Conservation (phyloP, 495 filamentous ascomycete genomes). For the Aspergillus kassunensis region DNA sequence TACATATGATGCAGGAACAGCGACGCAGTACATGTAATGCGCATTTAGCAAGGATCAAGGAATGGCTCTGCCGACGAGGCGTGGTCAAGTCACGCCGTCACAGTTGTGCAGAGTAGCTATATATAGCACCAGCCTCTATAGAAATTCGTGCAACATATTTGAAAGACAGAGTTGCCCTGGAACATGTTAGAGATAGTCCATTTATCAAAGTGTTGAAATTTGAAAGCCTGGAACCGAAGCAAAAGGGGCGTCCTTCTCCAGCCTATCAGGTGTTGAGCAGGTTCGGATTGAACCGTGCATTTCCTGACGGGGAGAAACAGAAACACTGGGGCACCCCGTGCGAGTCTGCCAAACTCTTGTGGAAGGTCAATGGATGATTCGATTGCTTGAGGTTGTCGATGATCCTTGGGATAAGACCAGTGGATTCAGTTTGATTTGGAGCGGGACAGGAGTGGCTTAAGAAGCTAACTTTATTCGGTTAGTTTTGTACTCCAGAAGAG, state of each 20-base stretch:
- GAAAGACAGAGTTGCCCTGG: neutral
- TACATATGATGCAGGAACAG: neutral
- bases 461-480: slow-evolving; percentile 2
- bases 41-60: neutral
- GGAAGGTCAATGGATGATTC: no score
- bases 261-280: neutral
- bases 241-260: neutral
- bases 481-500: no score
- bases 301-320: neutral
- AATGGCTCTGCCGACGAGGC: no score
- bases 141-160: neutral
- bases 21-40: neutral
- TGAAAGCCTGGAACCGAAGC: no score
- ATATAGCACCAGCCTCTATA: neutral
- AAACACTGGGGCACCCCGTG: no score
- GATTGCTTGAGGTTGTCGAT: no score
- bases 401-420: no score
- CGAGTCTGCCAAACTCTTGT: neutral
- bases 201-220: no score
- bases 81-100: neutral
- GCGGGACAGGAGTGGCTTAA: no score
- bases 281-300: neutral
- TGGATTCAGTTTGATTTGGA: no score
- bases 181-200: no score
- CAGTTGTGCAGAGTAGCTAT: neutral